Evolutionary conservation across 768 basidiomycete genomes (phyloP), one percentile per base, ranked within the genome.

Genomic region (Candolleomyces aberdarensis): DNA sequence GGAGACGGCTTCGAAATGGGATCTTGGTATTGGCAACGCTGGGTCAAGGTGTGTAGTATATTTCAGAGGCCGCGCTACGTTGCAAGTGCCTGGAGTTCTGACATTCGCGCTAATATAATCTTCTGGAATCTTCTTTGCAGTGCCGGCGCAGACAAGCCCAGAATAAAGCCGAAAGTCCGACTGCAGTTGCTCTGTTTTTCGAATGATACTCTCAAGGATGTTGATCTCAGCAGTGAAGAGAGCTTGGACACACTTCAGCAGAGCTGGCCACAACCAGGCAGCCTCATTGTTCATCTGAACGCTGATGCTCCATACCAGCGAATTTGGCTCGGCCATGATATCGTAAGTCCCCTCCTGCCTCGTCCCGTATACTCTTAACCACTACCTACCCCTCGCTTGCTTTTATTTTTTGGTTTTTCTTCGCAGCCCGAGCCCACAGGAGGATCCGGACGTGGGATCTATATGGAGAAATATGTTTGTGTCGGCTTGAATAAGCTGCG

Each of bases 401-500:
- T 31, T 26, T 44, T 5, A 46, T 44, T 46, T 46, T 20, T 11
- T 46, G 20, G 22, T 48, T 51, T 19, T 48, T 40, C 9, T 17
- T 40, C 22, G 1, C 19, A 51, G 49, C 49, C 43, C 14, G 20
- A 41, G 11, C 31, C 59, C 15, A 19, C 51, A 11, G 53, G 50
- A 26, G 44, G 60, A 26, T 26, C 26, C 36, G 53, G 58, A n/a
- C 53, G 17, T 8, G 5, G 29, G 49, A 31, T 70, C 41, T 57
- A 62, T 31, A 71, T 85, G 50, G 80, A 82, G 44, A 50, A 71
- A 3, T 70, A 67, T 61, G 64, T 85, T 1, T 70, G 63, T 36
- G 71, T 75, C 46, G 85, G 84, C 9, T 68, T 62, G 43, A 86
- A 86, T 67, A 67, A 73, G 5, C 68, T 86, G 57, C 76, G 78